Evolutionary conservation across 495 filamentous ascomycete species (phyloP).

Genomic region (Xylaria bambusicola): DNA sequence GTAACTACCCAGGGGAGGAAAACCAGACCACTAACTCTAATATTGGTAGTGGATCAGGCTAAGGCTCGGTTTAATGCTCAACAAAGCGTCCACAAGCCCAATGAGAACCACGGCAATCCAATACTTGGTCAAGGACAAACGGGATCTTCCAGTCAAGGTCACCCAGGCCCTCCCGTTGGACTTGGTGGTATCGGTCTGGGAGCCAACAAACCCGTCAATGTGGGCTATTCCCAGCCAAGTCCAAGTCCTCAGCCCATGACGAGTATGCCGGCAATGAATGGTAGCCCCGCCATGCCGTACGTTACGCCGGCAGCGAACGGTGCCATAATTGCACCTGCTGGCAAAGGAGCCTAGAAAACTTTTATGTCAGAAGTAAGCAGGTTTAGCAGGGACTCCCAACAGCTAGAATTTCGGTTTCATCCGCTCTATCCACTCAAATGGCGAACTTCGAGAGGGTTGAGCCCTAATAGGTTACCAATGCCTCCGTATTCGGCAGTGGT

Average conservation of each 20-base stretch:
- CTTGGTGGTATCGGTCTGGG: conserved; percentile 34
- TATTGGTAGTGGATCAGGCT: conserved; percentile 43
- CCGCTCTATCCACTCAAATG: conserved; percentile 15
- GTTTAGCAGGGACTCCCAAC: conserved; percentile 3
- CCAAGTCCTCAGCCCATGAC: conserved; percentile 25
- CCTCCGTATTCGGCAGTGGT: neutral
- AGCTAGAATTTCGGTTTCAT: conserved; percentile 10
- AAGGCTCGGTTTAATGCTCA: conserved; percentile 46
- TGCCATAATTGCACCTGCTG: conserved; percentile 9
- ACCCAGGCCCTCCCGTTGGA: conserved; percentile 33
- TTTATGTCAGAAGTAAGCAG: conserved; percentile 12
- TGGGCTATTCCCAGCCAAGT: conserved; percentile 18
- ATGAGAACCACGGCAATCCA: conserved; percentile 28
- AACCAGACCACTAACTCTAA: conserved; percentile 30
- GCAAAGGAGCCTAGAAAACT: conserved; percentile 30
- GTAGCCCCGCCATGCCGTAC: conserved; percentile 18
- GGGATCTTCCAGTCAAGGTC: conserved; percentile 19
- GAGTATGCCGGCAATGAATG: conserved; percentile 21
- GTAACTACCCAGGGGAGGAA: neutral
- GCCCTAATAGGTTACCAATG: neutral
- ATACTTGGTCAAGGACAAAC: conserved; percentile 23
- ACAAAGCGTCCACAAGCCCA: conserved; percentile 34
- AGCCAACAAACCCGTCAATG: conserved; percentile 23
- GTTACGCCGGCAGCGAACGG: conserved; percentile 23
- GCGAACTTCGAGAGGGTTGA: neutral